A percentile compares a stretch with the other conserved stretches of the same genome.
Evolutionary conservation across 2,329 filamentous ascomycete genomes (phyloP).

Genomic region (Aureobasidium mangrovei): DNA sequence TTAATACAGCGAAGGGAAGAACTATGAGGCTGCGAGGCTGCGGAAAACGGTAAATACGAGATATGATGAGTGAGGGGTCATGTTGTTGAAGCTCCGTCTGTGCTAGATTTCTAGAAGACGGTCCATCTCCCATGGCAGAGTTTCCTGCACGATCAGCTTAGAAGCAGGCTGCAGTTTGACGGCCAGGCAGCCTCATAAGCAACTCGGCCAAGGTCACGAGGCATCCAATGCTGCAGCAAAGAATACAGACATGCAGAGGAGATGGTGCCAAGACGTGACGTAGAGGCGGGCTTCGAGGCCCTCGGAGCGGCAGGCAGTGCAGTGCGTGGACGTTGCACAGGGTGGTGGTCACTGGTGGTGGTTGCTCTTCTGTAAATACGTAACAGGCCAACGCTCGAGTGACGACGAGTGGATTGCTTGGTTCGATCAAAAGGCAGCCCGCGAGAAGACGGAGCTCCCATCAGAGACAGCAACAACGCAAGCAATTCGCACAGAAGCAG

Average conservation of each 20-base stretch:
- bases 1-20: neutral
- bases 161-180: no score
- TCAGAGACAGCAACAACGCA: neutral
- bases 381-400: conserved; percentile 4
- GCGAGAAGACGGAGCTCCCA: neutral
- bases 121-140: neutral
- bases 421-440: neutral
- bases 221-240: neutral
- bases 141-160: neutral
- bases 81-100: neutral
- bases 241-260: neutral
- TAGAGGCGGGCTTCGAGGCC: neutral
- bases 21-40: neutral
- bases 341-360: neutral
- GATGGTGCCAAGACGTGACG: conserved; percentile 4
- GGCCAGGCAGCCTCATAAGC: neutral
- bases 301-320: neutral
- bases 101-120: neutral
- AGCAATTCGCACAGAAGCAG: neutral
- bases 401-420: conserved; percentile 2
- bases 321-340: neutral
- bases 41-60: neutral
- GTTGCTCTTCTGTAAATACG: neutral
- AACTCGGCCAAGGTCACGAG: neutral
- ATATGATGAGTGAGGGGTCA: conserved; percentile 5